Evolutionary conservation across 1,139 yeast genomes (phyloP).

Genomic region (Eremothecium gossypii): DNA sequence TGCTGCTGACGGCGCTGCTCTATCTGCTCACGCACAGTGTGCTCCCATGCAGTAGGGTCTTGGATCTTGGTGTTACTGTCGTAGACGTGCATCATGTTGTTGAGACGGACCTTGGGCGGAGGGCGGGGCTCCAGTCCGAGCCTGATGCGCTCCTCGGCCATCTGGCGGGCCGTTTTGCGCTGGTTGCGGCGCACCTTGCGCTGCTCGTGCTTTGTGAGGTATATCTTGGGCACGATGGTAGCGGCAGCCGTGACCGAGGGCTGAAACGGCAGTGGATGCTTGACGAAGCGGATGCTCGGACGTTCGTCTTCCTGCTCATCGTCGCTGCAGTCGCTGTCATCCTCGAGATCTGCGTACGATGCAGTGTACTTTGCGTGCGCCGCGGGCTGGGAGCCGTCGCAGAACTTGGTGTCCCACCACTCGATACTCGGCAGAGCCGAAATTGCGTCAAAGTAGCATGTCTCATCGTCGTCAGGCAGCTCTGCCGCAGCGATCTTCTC

Average conservation of each 20-base stretch:
- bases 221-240: conserved; percentile 40
- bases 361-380: conserved; percentile 16
- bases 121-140: conserved; percentile 85
- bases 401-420: conserved; percentile 28
- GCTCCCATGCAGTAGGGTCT: conserved; percentile 85
- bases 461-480: conserved; percentile 24
- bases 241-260: conserved; percentile 47
- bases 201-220: conserved; percentile 67
- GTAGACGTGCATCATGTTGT: conserved; percentile 74
- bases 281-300: conserved; percentile 42
- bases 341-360: conserved; percentile 11
- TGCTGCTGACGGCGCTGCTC: conserved; percentile 56
- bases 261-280: conserved; percentile 66
- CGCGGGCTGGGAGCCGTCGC: conserved; percentile 7
- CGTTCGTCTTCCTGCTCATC: conserved; percentile 10
- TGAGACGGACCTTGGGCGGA: conserved; percentile 75
- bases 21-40: conserved; percentile 59
- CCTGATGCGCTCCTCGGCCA: conserved; percentile 65
- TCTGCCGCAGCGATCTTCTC: conserved; percentile 18
- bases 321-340: conserved; percentile 21
- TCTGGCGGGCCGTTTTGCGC: conserved; percentile 55
- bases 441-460: conserved; percentile 11
- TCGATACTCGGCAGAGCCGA: conserved; percentile 18
- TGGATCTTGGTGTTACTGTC: conserved; percentile 73
- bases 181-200: conserved; percentile 67